Base-by-base conservation (phyloP, 768 basidiomycete species). In the Neoboletus magnificus region DNA sequence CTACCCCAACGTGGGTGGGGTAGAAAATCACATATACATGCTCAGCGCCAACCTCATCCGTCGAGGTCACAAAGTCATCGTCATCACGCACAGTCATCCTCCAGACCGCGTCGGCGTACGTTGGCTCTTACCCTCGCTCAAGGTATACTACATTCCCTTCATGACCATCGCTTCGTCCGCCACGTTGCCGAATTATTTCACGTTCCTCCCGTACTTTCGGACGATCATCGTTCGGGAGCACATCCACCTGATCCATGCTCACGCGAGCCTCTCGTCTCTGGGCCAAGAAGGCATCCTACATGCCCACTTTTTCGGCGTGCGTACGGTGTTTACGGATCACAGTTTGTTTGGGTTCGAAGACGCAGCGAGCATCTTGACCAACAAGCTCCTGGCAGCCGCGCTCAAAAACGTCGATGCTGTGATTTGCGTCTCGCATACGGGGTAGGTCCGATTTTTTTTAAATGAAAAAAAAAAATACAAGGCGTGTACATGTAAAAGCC, bases 331-430 rank as follows among this genome's bases (percentile, higher is more conserved):
- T 69, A 98, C 97, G 0, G 97, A 99, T 71, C 96, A 99, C 64
- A 93, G 91, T 64, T 72, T 99, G 27, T 98, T 98, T 62, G 96
- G 94, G 2, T 94, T 99, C 66, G 95, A 92, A 32, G 95, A 98
- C 66, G 95, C 97, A 16, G 95, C 94, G 1, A 94, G 95, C 62
- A 96, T 99, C 39, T 76, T 98, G 60, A 98, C 97, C 6, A 99
- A 99, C 76, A 99, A 99, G 70, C 81, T 99, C 33, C 76, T 98
- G 39, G 89, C 84, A 12, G 93, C 83, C 5, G 87, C 90, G 2
- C 75, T 99, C 65, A 82, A 86, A 56, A 94, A 96, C 67, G 91
- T 95, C 0, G 96, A 98, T 62, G 93, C 88, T 0, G 92, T 91
- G 1, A 94, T 98, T 25, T 98, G 94, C 62, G 97, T 98, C 46